Base-by-base conservation (phyloP, 495 filamentous ascomycete species). In the Hyaloscypha finlandica region DNA sequence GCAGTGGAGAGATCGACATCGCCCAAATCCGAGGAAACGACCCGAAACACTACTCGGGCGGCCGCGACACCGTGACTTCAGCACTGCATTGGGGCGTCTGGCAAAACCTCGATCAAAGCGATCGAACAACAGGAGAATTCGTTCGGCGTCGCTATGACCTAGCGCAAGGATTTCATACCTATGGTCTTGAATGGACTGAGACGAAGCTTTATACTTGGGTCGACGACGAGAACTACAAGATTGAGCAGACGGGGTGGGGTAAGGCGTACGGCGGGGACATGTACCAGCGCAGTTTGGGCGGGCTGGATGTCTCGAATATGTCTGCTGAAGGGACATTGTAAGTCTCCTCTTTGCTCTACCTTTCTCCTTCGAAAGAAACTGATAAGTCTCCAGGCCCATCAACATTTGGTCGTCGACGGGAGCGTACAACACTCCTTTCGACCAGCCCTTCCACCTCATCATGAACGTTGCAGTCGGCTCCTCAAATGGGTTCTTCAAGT, bases 121-220 rank as follows among this genome's bases (percentile, higher is more conserved):
- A 29, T 11, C 16, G 58, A 29, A 60, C 58, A 6, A 22, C 30
- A n/a, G 58, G 58, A 42, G 35, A 37, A 14, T 19, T 60, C 6
- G 16, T 19, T 11, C 45, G 52, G 19, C 67, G 63, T 19, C 70
- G 70, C 16, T 56, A 65, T 11, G 69, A 71, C 33, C 70, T 70
- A 37, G 66, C 68, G 8, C 64, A 55, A 4, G 20, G 12, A 22
- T 76, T 74, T 64, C 86, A 90, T 73, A 88, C 85, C 0, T 90
- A 81, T 71, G 88, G 88, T 6, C 57, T 90, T 11, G 88, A 90
- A 73, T 90, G 88, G 88, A 85, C 79, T 66, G 83, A 88, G 69
- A 88, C 86, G 45, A 89, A 90, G 76, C 76, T 90, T 29, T 90
- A 86, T 73, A 87, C 87, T 16, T 90, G 88, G 73, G 78, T 90